Base-by-base conservation (phyloP, 169 alveolate genomes). In the Miamiensis avidus region DNA sequence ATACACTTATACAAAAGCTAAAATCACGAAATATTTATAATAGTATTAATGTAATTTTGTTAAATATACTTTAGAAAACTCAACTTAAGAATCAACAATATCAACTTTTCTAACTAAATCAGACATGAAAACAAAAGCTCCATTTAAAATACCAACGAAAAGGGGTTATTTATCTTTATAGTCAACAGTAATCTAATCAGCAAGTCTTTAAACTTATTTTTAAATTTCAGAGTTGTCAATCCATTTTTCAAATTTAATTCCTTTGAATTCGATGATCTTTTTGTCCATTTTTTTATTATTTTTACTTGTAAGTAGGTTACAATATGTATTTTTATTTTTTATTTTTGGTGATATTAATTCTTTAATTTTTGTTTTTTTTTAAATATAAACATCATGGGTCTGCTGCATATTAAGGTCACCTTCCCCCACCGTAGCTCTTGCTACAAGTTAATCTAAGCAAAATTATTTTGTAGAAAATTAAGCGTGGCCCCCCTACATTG, bases 131-230 rank as follows among this genome's bases (percentile, higher is more conserved):
- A 86, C 31, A 75, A 86, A 86, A 29, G 90, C 90, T 25, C 90
- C 90, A 75, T 86, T 86, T 32, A 86, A 86, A 28, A 86, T 84
- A 31, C 90, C 90, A 49, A 86, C 81, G 32, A 86, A 86, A 33
- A 86, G 49, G n/a, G 90, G 90, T 27, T 86, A 75, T 77, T 81
- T 81, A 49, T 81, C 90, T 25, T n/a, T 29, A 65, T 86, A 86
- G 16, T 86, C 90, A 30, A n/a, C 4, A 31, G 90, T 81, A 11
- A 86, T 86, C 69, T 86, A 72, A 6, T 81, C 4, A 49, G 90
- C 90, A 26, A 75, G 79, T 86, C 76, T 72, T 16, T 29, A 28
- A 64, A 74, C 82, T 74, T 33, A 65, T 29, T 32, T 6, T 20
- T 33, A 16, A 29, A 82, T 32, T 33, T 73, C 20, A 11, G 4